A percentile compares a stretch with the other conserved stretches of the same genome.
phyloP scores from a whole-genome alignment of 768 basidiomycete species.

The Trametes villosa region DNA sequence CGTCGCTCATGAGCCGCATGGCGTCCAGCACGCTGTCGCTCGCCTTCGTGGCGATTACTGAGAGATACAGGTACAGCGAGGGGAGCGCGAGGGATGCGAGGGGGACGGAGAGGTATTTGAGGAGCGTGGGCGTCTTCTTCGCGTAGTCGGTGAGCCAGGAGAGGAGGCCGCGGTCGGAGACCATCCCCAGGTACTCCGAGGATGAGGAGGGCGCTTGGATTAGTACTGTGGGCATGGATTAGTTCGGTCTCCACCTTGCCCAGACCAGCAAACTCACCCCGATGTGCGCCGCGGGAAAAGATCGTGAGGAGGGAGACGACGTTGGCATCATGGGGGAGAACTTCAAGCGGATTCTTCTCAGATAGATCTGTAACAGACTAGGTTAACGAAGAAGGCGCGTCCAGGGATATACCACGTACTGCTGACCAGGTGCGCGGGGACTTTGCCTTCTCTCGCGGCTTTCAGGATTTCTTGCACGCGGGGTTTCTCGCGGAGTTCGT shows the following conservation, averaged over 20 bases:
- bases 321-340: constrained; percentile 63
- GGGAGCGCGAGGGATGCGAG: constrained; percentile 62
- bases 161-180: constrained; percentile 75
- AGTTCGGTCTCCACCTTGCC: neutral
- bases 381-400: constrained; percentile 3
- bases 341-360: constrained; percentile 80
- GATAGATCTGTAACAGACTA: constrained; percentile 63
- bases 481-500: constrained; percentile 61
- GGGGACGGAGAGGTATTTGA: constrained; percentile 54
- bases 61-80: constrained; percentile 62
- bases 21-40: constrained; percentile 72
- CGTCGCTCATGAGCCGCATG: constrained; percentile 85
- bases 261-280: constrained; percentile 48
- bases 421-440: constrained; percentile 77
- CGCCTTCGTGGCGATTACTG: constrained; percentile 66
- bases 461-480: constrained; percentile 70
- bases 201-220: constrained; percentile 52
- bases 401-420: constrained; percentile 49
- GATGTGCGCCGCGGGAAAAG: constrained; percentile 73
- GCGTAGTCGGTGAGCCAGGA: constrained; percentile 67
- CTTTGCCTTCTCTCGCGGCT: constrained; percentile 74
- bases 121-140: constrained; percentile 49
- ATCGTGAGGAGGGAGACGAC: constrained; percentile 63
- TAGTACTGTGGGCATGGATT: constrained; percentile 46
- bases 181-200: constrained; percentile 63